Evolutionary conservation across 2,329 filamentous ascomycete genomes (phyloP), one percentile per base, ranked within the genome.

Genomic region (Aspergillus neotritici): DNA sequence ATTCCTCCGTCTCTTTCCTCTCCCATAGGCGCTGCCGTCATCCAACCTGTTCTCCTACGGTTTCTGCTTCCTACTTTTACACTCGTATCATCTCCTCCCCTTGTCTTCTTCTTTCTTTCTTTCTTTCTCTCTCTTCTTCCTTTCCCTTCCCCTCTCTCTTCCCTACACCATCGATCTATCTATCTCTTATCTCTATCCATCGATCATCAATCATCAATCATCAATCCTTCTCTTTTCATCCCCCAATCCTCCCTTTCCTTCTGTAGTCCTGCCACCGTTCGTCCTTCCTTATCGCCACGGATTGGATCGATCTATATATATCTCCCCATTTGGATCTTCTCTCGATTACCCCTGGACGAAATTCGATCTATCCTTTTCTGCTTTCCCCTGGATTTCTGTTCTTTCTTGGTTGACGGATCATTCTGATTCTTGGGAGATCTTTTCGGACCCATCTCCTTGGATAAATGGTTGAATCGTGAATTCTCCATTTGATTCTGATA

Each of bases 171-270:
- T 43, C 43, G 34, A 46, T 49, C 30, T 44, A 43, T 17, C 40
- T 41, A 32, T 50, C 50, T 21, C 54, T 55, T 44, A 45, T 48
- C 28, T 49, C 49, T 31, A 21, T 43, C 25, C 30, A 31, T 43
- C 40, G 34, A 30, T 13, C 28, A 15, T 13, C 25, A 28, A 29
- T 17, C 17, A 11, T 25, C 13, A 37, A 14, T 31, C 3, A 34
- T 36, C n/a, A 30, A 25, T 32, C 4, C 50, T 43, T 33, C 39
- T 43, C 34, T 33, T 38, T 21, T 33, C 33, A 17, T 41, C 16
- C 11, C n/a, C n/a, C n/a, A n/a, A 28, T 13, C 36, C 29, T 31
- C 33, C 43, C 35, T 51, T 46, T 43, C 41, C 35, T 34, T 47
- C 33, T 52, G 47, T 41, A 25, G 4, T 25, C 9, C 17, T 21